Base-by-base conservation (phyloP, 2,329 filamentous ascomycete genomes). In the Colletotrichum neosansevieriae region DNA sequence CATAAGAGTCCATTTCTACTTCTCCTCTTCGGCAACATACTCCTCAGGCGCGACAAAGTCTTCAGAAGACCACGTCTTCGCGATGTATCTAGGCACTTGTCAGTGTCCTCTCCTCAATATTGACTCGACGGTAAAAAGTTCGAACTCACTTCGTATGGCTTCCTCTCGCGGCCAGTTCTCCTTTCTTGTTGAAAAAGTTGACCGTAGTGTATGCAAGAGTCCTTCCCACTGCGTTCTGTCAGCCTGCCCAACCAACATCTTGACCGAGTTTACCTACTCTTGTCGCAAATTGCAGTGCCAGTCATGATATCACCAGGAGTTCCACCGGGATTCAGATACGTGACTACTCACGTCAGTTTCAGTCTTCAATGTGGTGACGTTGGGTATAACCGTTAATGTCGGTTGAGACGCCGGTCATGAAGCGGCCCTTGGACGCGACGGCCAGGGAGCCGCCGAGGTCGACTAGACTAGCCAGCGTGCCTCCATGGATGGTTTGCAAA, bases 401-500 rank as follows among this genome's bases (percentile, higher is more conserved):
- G 0, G 89, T 91, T 2, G 89, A 89, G 3, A 91, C 89, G 11
- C 89, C 89, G 0, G 89, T 91, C 17, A 85, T 83, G 72, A 87
- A 91, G 1, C 88, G 79, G 0, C 89, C 89, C 70, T 85, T 88
- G 1, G 89, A 91, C 1, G 89, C 89, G 3, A 91, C 88, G 10
- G 89, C 89, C 3, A 91, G 81, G 0, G 89, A 91, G 13, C 89
- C 89, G 11, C 88, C 88, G 0, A 91, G 80, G 70, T 91, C 89
- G 32, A 91, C 90, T 80, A 94, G 90, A 75, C 89, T 92, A 3
- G 92, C 92, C 32, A 95, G 89, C 0, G 92, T 93, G 4, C 92
- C 92, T 17, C 92, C 92, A 74, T 95, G 92, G 32, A 94, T 85
- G 40, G 91, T 94, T 60, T 89, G 86, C 0, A 95, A 82, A 1